Conservation (phyloP, 2,329 filamentous ascomycete species). For the Dothideomycetes sp. region DNA sequence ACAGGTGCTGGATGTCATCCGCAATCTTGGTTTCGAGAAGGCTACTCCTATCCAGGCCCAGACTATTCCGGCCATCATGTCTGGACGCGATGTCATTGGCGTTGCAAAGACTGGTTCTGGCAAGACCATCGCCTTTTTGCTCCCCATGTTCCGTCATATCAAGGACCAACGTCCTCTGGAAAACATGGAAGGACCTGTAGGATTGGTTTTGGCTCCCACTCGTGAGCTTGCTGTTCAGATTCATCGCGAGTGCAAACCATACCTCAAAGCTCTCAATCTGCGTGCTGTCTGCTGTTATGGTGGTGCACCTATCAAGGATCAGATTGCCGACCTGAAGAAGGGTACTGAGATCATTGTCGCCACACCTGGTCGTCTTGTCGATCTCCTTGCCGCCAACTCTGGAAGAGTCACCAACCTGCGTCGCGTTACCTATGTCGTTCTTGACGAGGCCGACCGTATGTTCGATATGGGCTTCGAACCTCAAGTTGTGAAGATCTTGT, state of each 20-base stretch:
- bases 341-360: conserved; percentile 93
- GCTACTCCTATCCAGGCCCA: conserved; percentile 94
- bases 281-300: conserved; percentile 89
- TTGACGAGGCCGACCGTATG: conserved; percentile 98
- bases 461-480: conserved; percentile 99
- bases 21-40: conserved; percentile 70
- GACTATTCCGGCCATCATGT: conserved; percentile 91
- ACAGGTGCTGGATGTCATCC: conserved; percentile 78
- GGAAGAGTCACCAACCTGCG: conserved; percentile 88
- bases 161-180: conserved; percentile 81
- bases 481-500: conserved; percentile 93
- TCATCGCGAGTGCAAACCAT: conserved; percentile 88
- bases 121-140: conserved; percentile 89
- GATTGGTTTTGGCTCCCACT: conserved; percentile 86
- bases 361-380: conserved; percentile 91
- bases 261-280: conserved; percentile 75
- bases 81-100: conserved; percentile 87
- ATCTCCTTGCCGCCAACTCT: conserved; percentile 84
- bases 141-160: conserved; percentile 97
- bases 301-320: conserved; percentile 90
- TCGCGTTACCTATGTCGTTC: conserved; percentile 84
- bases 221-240: conserved; percentile 91
- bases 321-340: conserved; percentile 92
- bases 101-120: conserved; percentile 97
- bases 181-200: conserved; percentile 77